phyloP scores from a whole-genome alignment of 306 rosid genomes.

The Vachellia collinsii region DNA sequence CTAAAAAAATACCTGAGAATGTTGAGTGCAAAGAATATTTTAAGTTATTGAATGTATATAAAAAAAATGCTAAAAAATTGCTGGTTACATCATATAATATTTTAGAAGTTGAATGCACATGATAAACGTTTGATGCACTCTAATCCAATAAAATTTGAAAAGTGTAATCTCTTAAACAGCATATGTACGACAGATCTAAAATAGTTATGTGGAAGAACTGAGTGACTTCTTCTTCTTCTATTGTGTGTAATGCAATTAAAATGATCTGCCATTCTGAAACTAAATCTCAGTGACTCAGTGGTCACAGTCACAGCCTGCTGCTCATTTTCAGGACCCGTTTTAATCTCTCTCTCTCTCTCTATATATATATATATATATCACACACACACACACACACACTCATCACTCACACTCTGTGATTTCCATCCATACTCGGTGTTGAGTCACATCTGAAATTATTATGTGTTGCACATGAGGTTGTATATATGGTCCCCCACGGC shows the following conservation, averaged over 20 bases:
- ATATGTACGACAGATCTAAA: neutral
- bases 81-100: too few species aligned
- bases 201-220: neutral
- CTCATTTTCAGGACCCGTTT: neutral
- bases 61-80: too few species aligned
- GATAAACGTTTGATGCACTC: too few species aligned
- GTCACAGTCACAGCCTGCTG: neutral
- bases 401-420: neutral
- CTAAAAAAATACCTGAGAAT: too few species aligned
- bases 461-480: constrained; percentile 4
- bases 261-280: neutral
- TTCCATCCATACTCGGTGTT: neutral
- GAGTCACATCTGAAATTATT: constrained; percentile 3
- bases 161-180: neutral
- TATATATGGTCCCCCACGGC: neutral
- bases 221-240: neutral
- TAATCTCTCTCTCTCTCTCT: neutral
- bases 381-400: neutral
- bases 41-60: too few species aligned
- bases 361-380: neutral
- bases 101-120: too few species aligned
- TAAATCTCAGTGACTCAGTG: neutral
- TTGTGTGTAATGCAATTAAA: neutral
- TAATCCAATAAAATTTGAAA: neutral
- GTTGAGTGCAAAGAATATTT: too few species aligned